Evolutionary conservation across 306 rosid species (phyloP).

Genomic region (Trifolium dubium): DNA sequence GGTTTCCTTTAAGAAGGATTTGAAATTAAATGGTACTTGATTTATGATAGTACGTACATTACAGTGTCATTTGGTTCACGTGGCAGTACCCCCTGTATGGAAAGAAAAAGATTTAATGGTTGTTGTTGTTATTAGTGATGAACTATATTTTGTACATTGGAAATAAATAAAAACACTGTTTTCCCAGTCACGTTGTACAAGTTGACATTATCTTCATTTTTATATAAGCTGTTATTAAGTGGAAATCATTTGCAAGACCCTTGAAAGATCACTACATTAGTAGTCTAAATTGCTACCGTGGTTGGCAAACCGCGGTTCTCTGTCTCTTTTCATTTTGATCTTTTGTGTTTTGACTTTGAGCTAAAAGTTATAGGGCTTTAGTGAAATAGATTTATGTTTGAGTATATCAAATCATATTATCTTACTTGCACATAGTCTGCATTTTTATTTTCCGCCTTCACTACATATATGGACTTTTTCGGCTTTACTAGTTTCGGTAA

Average conservation of each 20-base stretch:
- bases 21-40: constrained; percentile 1
- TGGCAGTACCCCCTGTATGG: neutral
- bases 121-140: neutral
- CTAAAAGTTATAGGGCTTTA: too few species aligned
- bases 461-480: too few species aligned
- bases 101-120: constrained; percentile 11
- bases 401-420: too few species aligned
- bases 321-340: too few species aligned
- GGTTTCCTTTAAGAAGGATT: neutral
- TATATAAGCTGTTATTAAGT: constrained; percentile 26
- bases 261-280: constrained; percentile 97
- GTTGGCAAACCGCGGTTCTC: too few species aligned
- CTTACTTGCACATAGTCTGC: too few species aligned
- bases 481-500: too few species aligned
- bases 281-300: too few species aligned
- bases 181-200: constrained; percentile 15
- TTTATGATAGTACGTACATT: neutral
- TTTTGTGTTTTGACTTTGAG: too few species aligned
- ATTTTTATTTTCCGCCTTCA: too few species aligned
- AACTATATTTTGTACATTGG: constrained; percentile 7
- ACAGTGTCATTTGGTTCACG: neutral
- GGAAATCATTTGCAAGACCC: constrained; percentile 68
- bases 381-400: too few species aligned
- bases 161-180: neutral
- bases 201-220: neutral